Evolutionary conservation across 495 filamentous ascomycete species (phyloP).

Genomic region (Thozetella sp.): DNA sequence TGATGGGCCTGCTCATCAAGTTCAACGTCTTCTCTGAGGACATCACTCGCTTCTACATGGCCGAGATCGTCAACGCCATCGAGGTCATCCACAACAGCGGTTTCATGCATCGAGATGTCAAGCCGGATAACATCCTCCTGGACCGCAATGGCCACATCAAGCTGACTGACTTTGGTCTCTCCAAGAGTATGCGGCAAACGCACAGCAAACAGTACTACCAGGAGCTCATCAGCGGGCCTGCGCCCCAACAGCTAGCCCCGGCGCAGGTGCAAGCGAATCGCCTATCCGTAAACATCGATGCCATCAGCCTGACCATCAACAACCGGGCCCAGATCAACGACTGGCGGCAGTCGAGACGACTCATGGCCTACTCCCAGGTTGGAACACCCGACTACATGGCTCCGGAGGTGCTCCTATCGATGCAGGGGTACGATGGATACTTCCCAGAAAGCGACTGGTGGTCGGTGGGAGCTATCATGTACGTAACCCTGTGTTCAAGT

Average conservation of each 20-base stretch:
- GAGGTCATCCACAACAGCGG: conserved; percentile 92
- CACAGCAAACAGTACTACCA: conserved; percentile 95
- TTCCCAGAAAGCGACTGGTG: conserved; percentile 98
- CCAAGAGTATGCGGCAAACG: conserved; percentile 88
- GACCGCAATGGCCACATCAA: conserved; percentile 71
- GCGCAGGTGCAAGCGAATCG: conserved; percentile 54
- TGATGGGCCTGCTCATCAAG: conserved; percentile 97
- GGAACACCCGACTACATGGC: conserved; percentile 96
- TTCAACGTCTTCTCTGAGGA: conserved; percentile 96
- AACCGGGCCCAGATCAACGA: conserved; percentile 93
- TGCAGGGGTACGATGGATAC: conserved; percentile 64
- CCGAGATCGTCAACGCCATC: conserved; percentile 91
- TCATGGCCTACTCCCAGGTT: conserved; percentile 92
- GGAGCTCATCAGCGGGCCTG: conserved; percentile 69
- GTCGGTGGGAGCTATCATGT: conserved; percentile 92
- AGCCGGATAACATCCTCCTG: conserved; percentile 21
- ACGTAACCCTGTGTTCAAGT: background rate
- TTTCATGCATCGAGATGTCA: conserved; percentile 78
- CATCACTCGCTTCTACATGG: conserved; percentile 95
- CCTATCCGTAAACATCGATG: conserved; percentile 79
- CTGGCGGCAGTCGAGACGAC: conserved; percentile 87
- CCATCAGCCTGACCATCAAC: conserved; percentile 93
- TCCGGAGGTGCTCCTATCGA: conserved; percentile 81
- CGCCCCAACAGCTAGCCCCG: conserved; percentile 60
- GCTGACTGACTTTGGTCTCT: conserved; percentile 93